These are phyloP conservation scores for Penicillium bialowiezense DNA, from an alignment of 495 filamentous ascomycete species.

Conservation along the genomic window DNA sequence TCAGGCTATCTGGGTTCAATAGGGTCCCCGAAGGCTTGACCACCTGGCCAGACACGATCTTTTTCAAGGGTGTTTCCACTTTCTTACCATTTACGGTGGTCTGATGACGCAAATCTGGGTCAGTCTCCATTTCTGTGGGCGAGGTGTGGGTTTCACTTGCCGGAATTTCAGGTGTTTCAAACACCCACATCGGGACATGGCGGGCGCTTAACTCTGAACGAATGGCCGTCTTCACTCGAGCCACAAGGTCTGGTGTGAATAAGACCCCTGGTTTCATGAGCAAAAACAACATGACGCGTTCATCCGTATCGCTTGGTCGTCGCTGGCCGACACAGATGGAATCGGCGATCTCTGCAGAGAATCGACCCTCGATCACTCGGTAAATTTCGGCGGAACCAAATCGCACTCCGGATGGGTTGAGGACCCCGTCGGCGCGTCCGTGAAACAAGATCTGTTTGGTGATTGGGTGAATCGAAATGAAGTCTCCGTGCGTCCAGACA, in stretches of 20 bases:
- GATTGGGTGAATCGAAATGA: conserved; percentile 64
- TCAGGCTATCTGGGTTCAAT: conserved; percentile 68
- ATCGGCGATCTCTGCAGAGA: conserved; percentile 59
- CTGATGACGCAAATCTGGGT: conserved; percentile 32
- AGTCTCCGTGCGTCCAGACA: conserved; percentile 82
- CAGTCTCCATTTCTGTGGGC: conserved; percentile 2
- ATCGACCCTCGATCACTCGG: conserved; percentile 64
- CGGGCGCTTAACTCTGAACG: conserved; percentile 60
- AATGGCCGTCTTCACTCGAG: conserved; percentile 60
- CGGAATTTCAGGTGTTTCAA: conserved; percentile 77
- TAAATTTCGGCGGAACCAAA: conserved; percentile 82
- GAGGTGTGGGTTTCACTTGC: conserved; percentile 46
- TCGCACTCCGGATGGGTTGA: conserved; percentile 75
- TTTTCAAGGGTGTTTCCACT: conserved; percentile 51
- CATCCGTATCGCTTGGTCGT: conserved; percentile 63
- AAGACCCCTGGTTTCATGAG: conserved; percentile 50
- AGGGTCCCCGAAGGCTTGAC: conserved; percentile 76
- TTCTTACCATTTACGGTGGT: conserved; percentile 62
- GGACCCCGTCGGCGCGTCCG: conserved; percentile 71
- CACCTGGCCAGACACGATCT: conserved; percentile 72
- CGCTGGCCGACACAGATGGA: conserved; percentile 75
- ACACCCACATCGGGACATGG: conserved; percentile 75
- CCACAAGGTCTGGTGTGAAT: conserved; percentile 56
- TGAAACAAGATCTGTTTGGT: conserved; percentile 66
- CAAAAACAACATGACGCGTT: conserved; percentile 73